phyloP scores from a whole-genome alignment of 2,329 filamentous ascomycete species.

The Ophiostoma sp. region DNA sequence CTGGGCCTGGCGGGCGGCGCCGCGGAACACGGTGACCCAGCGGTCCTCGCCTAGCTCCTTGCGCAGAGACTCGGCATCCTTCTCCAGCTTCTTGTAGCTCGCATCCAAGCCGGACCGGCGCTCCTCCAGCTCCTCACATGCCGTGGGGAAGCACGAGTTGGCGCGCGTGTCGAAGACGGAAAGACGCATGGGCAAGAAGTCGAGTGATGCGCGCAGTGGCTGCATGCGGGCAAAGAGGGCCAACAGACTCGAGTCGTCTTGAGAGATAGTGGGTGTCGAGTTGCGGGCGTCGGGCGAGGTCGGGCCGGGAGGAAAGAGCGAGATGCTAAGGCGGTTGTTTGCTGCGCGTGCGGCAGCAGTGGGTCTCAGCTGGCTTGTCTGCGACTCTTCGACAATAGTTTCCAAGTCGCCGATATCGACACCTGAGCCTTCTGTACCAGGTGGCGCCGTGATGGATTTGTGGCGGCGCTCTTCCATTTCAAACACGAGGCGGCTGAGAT shows the following conservation, averaged over 20 bases:
- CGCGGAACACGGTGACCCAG: constrained; percentile 93
- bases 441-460: constrained; percentile 64
- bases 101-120: constrained; percentile 68
- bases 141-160: constrained; percentile 74
- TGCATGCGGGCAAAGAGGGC: constrained; percentile 94
- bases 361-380: constrained; percentile 28
- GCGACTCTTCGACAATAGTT: constrained; percentile 84
- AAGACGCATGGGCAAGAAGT: constrained; percentile 92
- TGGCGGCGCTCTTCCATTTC: constrained; percentile 97
- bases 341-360: constrained; percentile 41
- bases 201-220: constrained; percentile 81
- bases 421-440: constrained; percentile 48
- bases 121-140: constrained; percentile 81
- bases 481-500: constrained; percentile 67
- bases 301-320: constrained; percentile 58
- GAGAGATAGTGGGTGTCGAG: constrained; percentile 49
- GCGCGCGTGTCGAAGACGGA: constrained; percentile 80
- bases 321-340: constrained; percentile 66
- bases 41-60: constrained; percentile 91
- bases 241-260: constrained; percentile 82
- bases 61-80: constrained; percentile 81
- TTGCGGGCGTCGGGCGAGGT: constrained; percentile 44
- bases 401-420: constrained; percentile 83
- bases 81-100: constrained; percentile 82
- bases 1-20: constrained; percentile 82